These are phyloP conservation scores for Gossypium arboreum DNA, from an alignment of 345 rosid species.

Conservation along the genomic window DNA sequence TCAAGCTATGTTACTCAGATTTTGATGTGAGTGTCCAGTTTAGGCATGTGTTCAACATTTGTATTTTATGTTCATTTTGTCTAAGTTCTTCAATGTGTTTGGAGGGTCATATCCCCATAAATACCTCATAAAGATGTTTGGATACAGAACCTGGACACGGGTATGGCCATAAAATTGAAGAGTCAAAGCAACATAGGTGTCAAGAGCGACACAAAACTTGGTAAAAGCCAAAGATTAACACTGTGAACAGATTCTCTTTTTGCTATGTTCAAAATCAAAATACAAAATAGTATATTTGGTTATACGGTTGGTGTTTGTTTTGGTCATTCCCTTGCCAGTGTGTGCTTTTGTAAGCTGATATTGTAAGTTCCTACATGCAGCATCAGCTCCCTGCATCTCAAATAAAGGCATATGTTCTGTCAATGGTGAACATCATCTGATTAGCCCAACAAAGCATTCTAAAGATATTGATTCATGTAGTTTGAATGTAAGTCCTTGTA, in stretches of 20 bases:
- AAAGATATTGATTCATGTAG: slow-evolving; percentile 28
- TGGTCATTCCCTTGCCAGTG: neutral
- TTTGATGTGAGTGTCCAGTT: neutral
- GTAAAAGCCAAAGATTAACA: neutral
- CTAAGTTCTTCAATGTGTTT: neutral
- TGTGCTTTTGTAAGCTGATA: neutral
- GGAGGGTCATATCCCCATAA: neutral
- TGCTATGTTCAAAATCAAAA: neutral
- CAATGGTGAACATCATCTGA: slow-evolving; percentile 17
- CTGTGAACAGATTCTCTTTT: neutral
- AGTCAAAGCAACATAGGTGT: neutral
- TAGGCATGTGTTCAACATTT: neutral
- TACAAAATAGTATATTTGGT: neutral
- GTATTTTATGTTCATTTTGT: neutral
- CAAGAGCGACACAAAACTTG: neutral
- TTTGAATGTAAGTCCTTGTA: slow-evolving; percentile 36
- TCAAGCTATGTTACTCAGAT: no score
- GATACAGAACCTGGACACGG: neutral
- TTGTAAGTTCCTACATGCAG: slow-evolving; percentile 27
- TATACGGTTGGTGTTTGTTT: neutral
- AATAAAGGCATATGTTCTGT: slow-evolving; percentile 20
- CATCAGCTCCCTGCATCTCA: slow-evolving; percentile 17
- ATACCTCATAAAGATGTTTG: neutral
- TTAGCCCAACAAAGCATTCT: slow-evolving; percentile 18
- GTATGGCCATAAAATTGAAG: neutral